These are phyloP conservation scores for Flammula alnicola DNA, from an alignment of 1,284 basidiomycete genomes.

Conservation along the genomic window DNA sequence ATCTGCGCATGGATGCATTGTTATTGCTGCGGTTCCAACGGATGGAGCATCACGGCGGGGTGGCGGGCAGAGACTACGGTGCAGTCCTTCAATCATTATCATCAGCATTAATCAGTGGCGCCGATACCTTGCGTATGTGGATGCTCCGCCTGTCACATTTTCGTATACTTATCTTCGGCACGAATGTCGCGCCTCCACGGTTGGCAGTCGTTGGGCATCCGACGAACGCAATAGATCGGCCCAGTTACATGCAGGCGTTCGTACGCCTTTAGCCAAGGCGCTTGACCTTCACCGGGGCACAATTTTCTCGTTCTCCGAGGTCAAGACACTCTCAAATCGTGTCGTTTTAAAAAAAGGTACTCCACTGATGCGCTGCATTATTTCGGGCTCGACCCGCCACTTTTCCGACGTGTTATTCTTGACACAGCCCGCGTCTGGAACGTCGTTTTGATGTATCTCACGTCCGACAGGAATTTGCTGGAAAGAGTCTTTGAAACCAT, in stretches of 20 bases:
- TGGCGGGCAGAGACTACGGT: too few relatives aligned
- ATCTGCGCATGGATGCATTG: slow-evolving; percentile 14
- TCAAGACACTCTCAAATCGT: background rate
- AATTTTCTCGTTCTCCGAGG: background rate
- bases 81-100: too few relatives aligned
- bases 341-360: slow-evolving; percentile 2
- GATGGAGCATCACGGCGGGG: background rate
- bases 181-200: too few relatives aligned
- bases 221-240: background rate
- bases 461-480: slow-evolving; percentile 9
- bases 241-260: background rate
- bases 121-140: too few relatives aligned
- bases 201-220: slow-evolving; percentile 1
- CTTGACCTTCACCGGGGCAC: slow-evolving; percentile 3
- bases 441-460: slow-evolving; percentile 9
- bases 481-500: slow-evolving; percentile 6
- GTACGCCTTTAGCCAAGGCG: slow-evolving; percentile 2
- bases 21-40: background rate
- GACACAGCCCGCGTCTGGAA: too few relatives aligned
- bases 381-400: background rate
- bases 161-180: too few relatives aligned
- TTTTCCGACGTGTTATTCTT: slow-evolving; percentile 3
- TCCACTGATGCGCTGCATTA: slow-evolving; percentile 2
- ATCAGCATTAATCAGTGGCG: background rate
- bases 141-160: too few relatives aligned